phyloP scores from a whole-genome alignment of 1,284 basidiomycete species.

The Puccinia novopanici region DNA sequence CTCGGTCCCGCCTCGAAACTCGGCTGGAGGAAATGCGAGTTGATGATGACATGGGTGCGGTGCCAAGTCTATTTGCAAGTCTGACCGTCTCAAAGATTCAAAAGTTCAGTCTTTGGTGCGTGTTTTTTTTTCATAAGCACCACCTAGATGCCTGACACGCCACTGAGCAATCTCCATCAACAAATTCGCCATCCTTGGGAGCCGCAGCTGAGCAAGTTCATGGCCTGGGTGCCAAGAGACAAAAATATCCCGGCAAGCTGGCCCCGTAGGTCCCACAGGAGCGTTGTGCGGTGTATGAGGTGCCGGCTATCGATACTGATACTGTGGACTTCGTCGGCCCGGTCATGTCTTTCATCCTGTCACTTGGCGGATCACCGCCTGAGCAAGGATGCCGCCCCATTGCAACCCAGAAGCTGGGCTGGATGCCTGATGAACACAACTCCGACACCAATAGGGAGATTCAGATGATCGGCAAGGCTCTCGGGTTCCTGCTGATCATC shows the following conservation, averaged over 20 bases:
- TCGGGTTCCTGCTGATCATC: constrained; percentile 54
- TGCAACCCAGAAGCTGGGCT: neutral
- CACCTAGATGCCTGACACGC: neutral
- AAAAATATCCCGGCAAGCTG: neutral
- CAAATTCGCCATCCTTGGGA: neutral
- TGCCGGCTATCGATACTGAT: constrained; percentile 24
- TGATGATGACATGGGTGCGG: neutral
- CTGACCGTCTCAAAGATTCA: constrained; percentile 20
- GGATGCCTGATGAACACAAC: constrained; percentile 54
- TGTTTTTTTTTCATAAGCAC: constrained; percentile 1
- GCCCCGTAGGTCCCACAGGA: constrained; percentile 26
- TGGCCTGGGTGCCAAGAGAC: constrained; percentile 2
- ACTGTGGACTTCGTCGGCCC: constrained; percentile 10
- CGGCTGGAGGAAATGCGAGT: neutral
- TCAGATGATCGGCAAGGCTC: constrained; percentile 52
- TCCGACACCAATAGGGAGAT: constrained; percentile 53
- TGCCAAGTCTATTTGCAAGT: neutral
- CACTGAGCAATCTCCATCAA: neutral
- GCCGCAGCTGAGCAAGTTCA: constrained; percentile 23
- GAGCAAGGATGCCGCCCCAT: constrained; percentile 15
- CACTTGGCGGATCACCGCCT: constrained; percentile 6
- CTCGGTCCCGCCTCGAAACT: neutral
- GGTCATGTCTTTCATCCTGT: neutral
- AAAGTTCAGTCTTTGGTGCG: constrained; percentile 50
- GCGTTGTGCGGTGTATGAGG: constrained; percentile 31